Percentiles rank a stretch among this genome's conserved stretches.
These are phyloP conservation scores for Debaryomyces sp. DNA, from an alignment of 1,139 yeast genomes.

Conservation along the genomic window DNA sequence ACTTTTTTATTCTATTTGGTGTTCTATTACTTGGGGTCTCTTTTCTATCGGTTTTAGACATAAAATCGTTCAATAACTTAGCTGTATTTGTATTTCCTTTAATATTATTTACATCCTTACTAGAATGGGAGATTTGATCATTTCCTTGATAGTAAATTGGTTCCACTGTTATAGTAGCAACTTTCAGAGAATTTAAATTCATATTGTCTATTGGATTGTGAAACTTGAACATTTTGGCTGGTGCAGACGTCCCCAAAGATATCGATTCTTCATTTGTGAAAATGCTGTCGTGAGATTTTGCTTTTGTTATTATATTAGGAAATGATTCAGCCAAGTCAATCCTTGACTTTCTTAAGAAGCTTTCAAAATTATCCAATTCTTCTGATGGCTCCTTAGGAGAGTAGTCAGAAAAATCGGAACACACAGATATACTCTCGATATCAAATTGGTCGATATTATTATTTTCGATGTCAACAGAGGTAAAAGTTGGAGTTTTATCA, in stretches of 20 bases:
- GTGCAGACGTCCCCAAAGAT: neutral
- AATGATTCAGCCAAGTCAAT: slow-evolving; percentile 34
- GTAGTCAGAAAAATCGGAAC: slow-evolving; percentile 30
- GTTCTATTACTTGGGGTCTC: slow-evolving; percentile 5
- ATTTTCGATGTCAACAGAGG: neutral
- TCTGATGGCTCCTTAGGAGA: slow-evolving; percentile 22
- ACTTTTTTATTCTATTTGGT: neutral
- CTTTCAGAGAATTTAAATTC: slow-evolving; percentile 21
- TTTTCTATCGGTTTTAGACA: slow-evolving; percentile 8
- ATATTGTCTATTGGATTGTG: slow-evolving; percentile 44
- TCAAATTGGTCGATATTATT: slow-evolving; percentile 9
- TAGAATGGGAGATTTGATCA: neutral
- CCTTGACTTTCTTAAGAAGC: slow-evolving; percentile 38
- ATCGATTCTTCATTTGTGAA: slow-evolving; percentile 12
- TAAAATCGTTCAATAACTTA: slow-evolving; percentile 12
- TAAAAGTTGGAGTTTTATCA: slow-evolving; percentile 17
- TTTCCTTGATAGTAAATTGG: slow-evolving; percentile 21
- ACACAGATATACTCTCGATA: slow-evolving; percentile 26
- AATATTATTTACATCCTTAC: neutral
- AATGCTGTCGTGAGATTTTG: slow-evolving; percentile 30
- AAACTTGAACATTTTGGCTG: slow-evolving; percentile 20
- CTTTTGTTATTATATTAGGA: slow-evolving; percentile 31
- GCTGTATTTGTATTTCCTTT: slow-evolving; percentile 10
- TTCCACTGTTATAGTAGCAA: slow-evolving; percentile 33
- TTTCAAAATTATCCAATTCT: slow-evolving; percentile 34